phyloP scores from a whole-genome alignment of 208 protist species.

The Leptomonas seymouri region DNA sequence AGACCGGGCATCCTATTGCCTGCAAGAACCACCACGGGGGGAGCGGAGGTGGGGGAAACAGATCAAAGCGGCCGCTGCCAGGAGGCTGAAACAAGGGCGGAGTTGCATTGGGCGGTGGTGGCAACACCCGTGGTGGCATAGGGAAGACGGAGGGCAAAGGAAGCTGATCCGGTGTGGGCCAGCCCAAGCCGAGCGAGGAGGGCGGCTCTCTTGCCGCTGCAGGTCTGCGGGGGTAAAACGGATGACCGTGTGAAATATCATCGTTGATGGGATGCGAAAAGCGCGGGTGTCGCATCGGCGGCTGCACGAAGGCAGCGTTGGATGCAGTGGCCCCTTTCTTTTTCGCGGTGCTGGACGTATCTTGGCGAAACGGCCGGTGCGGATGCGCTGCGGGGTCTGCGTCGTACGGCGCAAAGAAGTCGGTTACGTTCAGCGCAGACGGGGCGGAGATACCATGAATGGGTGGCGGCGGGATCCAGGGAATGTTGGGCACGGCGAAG shows the following conservation, averaged over 20 bases:
- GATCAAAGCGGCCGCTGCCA: background rate
- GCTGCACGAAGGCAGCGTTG: too few relatives aligned
- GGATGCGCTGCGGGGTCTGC: too few relatives aligned
- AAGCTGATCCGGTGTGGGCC: slow-evolving; percentile 66
- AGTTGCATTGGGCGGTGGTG: too few relatives aligned
- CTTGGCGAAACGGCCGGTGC: too few relatives aligned
- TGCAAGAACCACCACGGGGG: slow-evolving; percentile 28
- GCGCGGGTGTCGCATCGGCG: too few relatives aligned
- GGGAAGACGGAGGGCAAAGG: slow-evolving; percentile 70
- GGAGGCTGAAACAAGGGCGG: too few relatives aligned
- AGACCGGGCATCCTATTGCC: background rate
- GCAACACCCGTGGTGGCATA: slow-evolving; percentile 37
- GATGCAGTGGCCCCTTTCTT: too few relatives aligned
- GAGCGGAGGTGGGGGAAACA: slow-evolving; percentile 25
- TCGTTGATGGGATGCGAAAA: too few relatives aligned
- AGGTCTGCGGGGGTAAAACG: background rate
- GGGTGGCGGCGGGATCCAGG: slow-evolving; percentile 44
- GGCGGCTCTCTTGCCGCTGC: background rate
- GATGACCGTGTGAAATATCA: too few relatives aligned
- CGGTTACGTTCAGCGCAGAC: too few relatives aligned
- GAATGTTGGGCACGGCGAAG: slow-evolving; percentile 17
- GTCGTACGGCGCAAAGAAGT: too few relatives aligned
- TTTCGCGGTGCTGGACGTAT: background rate
- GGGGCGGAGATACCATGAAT: slow-evolving; percentile 13
- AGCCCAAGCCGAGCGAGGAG: slow-evolving; percentile 5